Conservation (phyloP, 75 land plant genomes). For the Sequoia sempervirens region DNA sequence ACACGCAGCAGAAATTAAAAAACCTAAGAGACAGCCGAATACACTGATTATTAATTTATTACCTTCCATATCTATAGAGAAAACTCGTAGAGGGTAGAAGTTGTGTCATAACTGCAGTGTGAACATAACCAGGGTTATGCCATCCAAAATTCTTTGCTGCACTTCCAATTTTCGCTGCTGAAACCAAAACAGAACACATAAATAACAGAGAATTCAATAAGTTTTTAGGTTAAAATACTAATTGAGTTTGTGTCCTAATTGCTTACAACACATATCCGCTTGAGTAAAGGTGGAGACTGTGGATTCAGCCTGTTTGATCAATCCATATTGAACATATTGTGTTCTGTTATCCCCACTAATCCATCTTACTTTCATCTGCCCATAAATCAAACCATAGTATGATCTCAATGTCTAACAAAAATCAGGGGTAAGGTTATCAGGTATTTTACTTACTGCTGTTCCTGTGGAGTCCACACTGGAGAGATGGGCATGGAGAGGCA, state of each 20-base stretch:
- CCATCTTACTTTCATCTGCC: conserved; percentile 81
- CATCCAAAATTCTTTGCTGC: conserved; percentile 91
- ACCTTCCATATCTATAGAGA: conserved; percentile 84
- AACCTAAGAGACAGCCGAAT: neutral
- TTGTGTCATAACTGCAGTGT: conserved; percentile 73
- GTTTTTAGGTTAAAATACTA: neutral
- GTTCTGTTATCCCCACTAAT: conserved; percentile 54
- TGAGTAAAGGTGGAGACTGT: conserved; percentile 48
- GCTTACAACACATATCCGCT: conserved; percentile 68
- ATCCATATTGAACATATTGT: conserved; percentile 54
- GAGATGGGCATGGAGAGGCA: conserved; percentile 71
- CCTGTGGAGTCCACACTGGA: conserved; percentile 64
- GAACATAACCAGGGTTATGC: conserved; percentile 94
- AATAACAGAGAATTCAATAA: neutral
- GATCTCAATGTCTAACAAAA: neutral
- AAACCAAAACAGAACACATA: neutral
- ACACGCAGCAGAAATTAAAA: no score
- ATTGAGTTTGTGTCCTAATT: neutral
- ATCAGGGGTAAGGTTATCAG: neutral
- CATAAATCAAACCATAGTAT: neutral
- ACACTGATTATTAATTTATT: neutral
- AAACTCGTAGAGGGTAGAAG: conserved; percentile 52
- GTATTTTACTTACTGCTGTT: conserved; percentile 42
- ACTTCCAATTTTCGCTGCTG: conserved; percentile 19
- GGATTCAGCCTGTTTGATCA: conserved; percentile 25